phyloP scores from a whole-genome alignment of 768 basidiomycete species.

The Omphalotus guepiniiformis region DNA sequence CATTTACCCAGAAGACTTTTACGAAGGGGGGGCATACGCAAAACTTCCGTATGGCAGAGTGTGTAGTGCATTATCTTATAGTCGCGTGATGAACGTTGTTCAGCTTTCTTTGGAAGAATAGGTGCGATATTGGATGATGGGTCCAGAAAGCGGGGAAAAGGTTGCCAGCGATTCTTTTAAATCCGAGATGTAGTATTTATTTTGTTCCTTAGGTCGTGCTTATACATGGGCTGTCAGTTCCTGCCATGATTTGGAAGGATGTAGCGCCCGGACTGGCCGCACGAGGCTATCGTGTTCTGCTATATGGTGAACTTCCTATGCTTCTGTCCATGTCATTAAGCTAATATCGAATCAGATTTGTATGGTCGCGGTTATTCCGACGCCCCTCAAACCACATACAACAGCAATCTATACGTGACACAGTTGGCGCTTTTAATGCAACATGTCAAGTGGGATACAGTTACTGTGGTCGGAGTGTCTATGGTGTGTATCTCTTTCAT shows the following conservation, averaged over 20 bases:
- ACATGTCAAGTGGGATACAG: conserved; percentile 66
- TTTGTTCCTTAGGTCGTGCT: conserved; percentile 54
- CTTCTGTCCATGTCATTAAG: neutral
- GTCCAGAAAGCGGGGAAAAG: conserved; percentile 63
- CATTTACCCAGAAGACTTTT: conserved; percentile 72
- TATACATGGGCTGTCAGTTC: conserved; percentile 75
- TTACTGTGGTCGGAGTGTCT: conserved; percentile 64
- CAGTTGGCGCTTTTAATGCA: conserved; percentile 86
- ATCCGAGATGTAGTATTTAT: conserved; percentile 3
- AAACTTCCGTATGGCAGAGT: conserved; percentile 63
- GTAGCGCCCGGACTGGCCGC: conserved; percentile 61
- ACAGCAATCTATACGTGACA: conserved; percentile 58
- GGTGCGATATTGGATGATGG: conserved; percentile 76
- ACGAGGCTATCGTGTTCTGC: conserved; percentile 66
- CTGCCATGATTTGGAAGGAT: conserved; percentile 74
- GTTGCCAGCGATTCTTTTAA: conserved; percentile 30
- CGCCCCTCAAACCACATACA: conserved; percentile 67
- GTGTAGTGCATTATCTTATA: conserved; percentile 15
- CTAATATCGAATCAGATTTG: conserved; percentile 49
- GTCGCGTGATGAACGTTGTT: conserved; percentile 5
- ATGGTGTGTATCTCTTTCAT: conserved; percentile 50
- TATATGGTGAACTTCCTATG: conserved; percentile 52
- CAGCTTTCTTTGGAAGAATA: conserved; percentile 19
- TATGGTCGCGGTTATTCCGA: conserved; percentile 84
- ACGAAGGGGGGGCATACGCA: conserved; percentile 59